Percentiles rank a stretch among this genome's conserved stretches.
phyloP scores from a whole-genome alignment of 2,329 filamentous ascomycete genomes.

The Alternaria burnsii region DNA sequence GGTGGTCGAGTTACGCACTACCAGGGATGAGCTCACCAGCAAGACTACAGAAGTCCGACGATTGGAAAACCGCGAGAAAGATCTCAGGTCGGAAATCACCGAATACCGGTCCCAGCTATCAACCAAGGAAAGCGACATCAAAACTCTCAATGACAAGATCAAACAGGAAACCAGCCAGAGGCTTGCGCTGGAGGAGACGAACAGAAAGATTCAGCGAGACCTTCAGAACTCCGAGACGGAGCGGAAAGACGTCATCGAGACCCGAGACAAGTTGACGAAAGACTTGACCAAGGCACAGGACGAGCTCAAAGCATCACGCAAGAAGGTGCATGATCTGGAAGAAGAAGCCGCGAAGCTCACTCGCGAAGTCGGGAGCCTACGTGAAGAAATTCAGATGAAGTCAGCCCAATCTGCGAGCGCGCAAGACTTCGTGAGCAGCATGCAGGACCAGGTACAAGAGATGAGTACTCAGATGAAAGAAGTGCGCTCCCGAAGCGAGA shows the following conservation, averaged over 20 bases:
- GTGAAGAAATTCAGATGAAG: slow-evolving; percentile 85
- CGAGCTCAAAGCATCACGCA: slow-evolving; percentile 66
- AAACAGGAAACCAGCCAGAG: slow-evolving; percentile 76
- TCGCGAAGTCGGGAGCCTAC: slow-evolving; percentile 71
- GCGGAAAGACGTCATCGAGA: slow-evolving; percentile 78
- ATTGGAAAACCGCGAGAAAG: slow-evolving; percentile 84
- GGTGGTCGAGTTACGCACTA: slow-evolving; percentile 74
- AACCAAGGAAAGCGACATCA: slow-evolving; percentile 81
- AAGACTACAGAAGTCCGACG: slow-evolving; percentile 71
- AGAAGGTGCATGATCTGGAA: slow-evolving; percentile 76
- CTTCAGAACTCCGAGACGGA: slow-evolving; percentile 79
- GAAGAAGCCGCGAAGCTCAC: slow-evolving; percentile 74
- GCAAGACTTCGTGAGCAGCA: slow-evolving; percentile 85
- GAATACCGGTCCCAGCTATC: slow-evolving; percentile 73
- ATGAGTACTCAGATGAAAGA: slow-evolving; percentile 92
- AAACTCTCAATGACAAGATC: slow-evolving; percentile 79
- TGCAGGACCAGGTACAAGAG: slow-evolving; percentile 92
- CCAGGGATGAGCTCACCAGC: slow-evolving; percentile 76
- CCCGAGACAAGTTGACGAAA: slow-evolving; percentile 72
- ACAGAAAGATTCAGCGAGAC: slow-evolving; percentile 77
- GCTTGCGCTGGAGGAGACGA: slow-evolving; percentile 79
- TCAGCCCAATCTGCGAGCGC: slow-evolving; percentile 84
- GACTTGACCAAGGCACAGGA: slow-evolving; percentile 78
- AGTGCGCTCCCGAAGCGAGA: slow-evolving; percentile 80
- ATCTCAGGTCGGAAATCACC: slow-evolving; percentile 77